Percentiles rank a stretch among this genome's conserved stretches.
phyloP scores from a whole-genome alignment of 1,284 basidiomycete genomes.

The Trichosporon coremiiforme region DNA sequence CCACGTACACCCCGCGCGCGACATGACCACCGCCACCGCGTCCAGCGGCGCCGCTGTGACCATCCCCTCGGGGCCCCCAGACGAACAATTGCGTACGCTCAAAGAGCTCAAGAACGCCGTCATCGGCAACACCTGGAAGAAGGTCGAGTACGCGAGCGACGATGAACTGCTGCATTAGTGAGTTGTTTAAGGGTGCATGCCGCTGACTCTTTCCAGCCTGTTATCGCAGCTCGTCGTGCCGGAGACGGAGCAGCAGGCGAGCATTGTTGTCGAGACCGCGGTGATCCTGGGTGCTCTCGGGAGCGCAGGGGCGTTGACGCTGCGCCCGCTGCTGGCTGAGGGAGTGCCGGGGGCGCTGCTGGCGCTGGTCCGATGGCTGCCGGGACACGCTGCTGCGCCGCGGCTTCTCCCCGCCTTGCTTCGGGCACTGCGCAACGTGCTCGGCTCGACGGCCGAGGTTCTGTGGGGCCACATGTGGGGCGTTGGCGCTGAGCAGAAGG shows the following conservation, averaged over 20 bases:
- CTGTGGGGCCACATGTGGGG: conserved; percentile 55
- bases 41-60: conserved; percentile 10
- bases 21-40: conserved; percentile 18
- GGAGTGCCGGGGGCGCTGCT: conserved; percentile 39
- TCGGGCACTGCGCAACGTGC: conserved; percentile 48
- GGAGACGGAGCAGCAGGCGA: conserved; percentile 23
- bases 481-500: conserved; percentile 47
- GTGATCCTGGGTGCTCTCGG: conserved; percentile 55
- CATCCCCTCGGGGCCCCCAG: conserved; percentile 16
- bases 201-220: conserved; percentile 26
- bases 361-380: conserved; percentile 33
- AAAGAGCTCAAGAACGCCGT: conserved; percentile 56
- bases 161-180: conserved; percentile 43
- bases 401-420: conserved; percentile 40
- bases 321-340: conserved; percentile 41
- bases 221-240: conserved; percentile 32
- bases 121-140: conserved; percentile 56
- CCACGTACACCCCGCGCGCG: background rate
- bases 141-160: conserved; percentile 52
- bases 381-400: conserved; percentile 18
- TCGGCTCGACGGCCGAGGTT: conserved; percentile 49
- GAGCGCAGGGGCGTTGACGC: conserved; percentile 48
- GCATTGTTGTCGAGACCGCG: conserved; percentile 49
- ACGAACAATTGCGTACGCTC: conserved; percentile 39
- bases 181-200: conserved; percentile 22